A percentile compares a stretch with the other conserved stretches of the same genome.
Conservation (phyloP, 2,329 filamentous ascomycete genomes). For the Aurifilum marmelostoma region DNA sequence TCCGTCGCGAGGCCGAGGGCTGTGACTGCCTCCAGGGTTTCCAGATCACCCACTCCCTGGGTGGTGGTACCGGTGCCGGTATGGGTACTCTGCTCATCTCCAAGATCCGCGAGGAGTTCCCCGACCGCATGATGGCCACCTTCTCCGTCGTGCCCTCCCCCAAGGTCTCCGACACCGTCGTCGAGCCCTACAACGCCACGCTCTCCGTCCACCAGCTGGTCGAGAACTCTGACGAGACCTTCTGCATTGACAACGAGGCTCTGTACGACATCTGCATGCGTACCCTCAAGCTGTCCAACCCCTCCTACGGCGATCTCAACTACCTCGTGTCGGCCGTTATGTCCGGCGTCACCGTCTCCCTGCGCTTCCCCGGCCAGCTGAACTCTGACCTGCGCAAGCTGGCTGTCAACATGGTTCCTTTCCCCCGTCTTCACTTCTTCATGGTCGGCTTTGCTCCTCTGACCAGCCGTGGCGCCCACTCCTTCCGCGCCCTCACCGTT, state of each 20-base stretch:
- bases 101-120: slow-evolving; percentile 99
- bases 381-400: slow-evolving; percentile 99
- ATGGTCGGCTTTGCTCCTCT: slow-evolving; percentile 99
- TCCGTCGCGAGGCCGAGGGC: slow-evolving; percentile 97
- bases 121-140: slow-evolving; percentile 99
- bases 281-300: slow-evolving; percentile 97
- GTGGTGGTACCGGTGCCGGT: slow-evolving; percentile 99
- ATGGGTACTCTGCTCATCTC: slow-evolving; percentile 99
- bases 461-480: slow-evolving; percentile 82
- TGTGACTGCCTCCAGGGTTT: slow-evolving; percentile 99
- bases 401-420: slow-evolving; percentile 99
- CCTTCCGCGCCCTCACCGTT: slow-evolving; percentile 96
- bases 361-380: slow-evolving; percentile 99
- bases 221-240: slow-evolving; percentile 99
- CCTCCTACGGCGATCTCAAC: slow-evolving; percentile 98
- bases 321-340: slow-evolving; percentile 99
- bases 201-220: slow-evolving; percentile 98
- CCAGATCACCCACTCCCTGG: slow-evolving; percentile 99
- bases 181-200: slow-evolving; percentile 99
- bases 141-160: slow-evolving; percentile 99
- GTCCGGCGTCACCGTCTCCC: slow-evolving; percentile 97
- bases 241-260: slow-evolving; percentile 99
- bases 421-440: slow-evolving; percentile 99
- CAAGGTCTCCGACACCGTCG: slow-evolving; percentile 99
- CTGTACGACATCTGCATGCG: slow-evolving; percentile 99